Evolutionary conservation across 192 early-diverging fungal genomes (phyloP), one percentile per base, ranked within the genome.

Genomic region (Umbelopsis isabellina): DNA sequence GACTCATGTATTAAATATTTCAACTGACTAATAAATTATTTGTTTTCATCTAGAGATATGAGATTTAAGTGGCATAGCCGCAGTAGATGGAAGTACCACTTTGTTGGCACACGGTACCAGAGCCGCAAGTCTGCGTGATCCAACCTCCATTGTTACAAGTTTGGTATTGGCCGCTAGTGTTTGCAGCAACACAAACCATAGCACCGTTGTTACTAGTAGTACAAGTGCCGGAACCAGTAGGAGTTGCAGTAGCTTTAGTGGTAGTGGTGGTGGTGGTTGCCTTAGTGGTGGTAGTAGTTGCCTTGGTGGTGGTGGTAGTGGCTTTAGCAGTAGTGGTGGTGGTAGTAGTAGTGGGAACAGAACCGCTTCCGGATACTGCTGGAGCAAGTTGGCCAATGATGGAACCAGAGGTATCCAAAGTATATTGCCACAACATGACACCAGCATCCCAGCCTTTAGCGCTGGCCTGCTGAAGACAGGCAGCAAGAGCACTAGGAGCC

Each of bases 341-440:
- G 1, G 66, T 50, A 25, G 65, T 66, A 9, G 25, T 48, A 23
- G 20, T 30, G 15, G n/a, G 10, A 41, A 46, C 46, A 2, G 47
- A 13, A 22, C 67, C 49, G 35, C 23, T 37, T 22, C 67, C n/a
- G 8, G 48, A 18, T 2, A 69, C 25, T 5, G 45, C 49, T 49
- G 49, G 46, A 48, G 64, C 45, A 46, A 79, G 22, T 25, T 51
- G 46, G 7, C 35, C 33, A 51, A 79, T 79, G 51, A 69, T 72
- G 30, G 65, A 30, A 16, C 78, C 78, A 6, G 20, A 35, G 8
- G 75, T 49, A 67, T 79, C 78, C 45, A 78, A 50, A 2, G 52
- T 73, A 33, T 66, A 79, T 61, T 77, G 78, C 78, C 78, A 79
- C n/a, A 69, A 61, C 55, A 79, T 71, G 16, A 79, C 78, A 69